A percentile compares a stretch with the other conserved stretches of the same genome.
phyloP scores from a whole-genome alignment of 2,329 filamentous ascomycete genomes.

The Lecanicillium sp. region DNA sequence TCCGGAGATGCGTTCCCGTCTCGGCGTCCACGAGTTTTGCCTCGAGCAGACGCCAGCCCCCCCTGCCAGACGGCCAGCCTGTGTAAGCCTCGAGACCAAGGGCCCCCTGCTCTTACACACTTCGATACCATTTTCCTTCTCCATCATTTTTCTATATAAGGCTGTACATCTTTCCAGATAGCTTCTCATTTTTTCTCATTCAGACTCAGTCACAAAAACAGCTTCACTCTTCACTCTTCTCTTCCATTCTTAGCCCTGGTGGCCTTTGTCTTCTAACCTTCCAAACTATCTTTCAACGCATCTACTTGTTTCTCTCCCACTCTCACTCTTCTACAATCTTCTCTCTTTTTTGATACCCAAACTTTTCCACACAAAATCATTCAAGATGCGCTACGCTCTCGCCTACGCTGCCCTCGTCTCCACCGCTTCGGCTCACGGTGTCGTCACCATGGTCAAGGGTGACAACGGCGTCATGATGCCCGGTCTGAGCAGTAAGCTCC shows the following conservation, averaged over 20 bases:
- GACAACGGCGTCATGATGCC: slow-evolving; percentile 59
- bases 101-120: too few relatives aligned
- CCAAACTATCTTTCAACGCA: neutral
- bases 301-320: too few relatives aligned
- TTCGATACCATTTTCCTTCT: too few relatives aligned
- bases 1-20: too few relatives aligned
- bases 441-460: slow-evolving; percentile 49
- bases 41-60: too few relatives aligned
- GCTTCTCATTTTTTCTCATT: slow-evolving; percentile 2
- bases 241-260: slow-evolving; percentile 11
- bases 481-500: slow-evolving; percentile 37
- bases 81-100: too few relatives aligned
- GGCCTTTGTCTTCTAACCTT: slow-evolving; percentile 12
- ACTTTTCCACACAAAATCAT: neutral
- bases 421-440: slow-evolving; percentile 51
- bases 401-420: slow-evolving; percentile 33
- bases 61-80: too few relatives aligned
- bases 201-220: slow-evolving; percentile 2
- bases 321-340: slow-evolving; percentile 3
- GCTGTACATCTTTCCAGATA: neutral
- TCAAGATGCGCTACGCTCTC: slow-evolving; percentile 27
- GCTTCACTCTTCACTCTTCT: neutral
- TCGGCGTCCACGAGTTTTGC: too few relatives aligned
- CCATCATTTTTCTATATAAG: slow-evolving; percentile 5
- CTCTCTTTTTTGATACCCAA: slow-evolving; percentile 2